Evolutionary conservation across 1,284 basidiomycete genomes (phyloP), one percentile per base, ranked within the genome.

Genomic region (Ganoderma sp.): DNA sequence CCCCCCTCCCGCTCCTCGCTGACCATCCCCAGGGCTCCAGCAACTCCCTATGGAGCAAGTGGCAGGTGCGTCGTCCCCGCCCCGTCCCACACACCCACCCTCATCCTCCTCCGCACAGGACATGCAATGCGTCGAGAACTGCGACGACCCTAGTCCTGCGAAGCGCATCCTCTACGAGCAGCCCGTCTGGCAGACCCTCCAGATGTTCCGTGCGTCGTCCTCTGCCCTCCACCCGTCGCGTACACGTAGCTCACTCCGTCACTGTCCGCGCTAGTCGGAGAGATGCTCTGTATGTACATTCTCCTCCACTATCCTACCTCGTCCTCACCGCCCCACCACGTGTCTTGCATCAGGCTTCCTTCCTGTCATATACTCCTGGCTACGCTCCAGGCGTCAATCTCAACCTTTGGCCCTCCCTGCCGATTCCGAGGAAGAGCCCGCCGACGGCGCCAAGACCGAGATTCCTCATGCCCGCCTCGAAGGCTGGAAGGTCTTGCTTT

Each of bases 41-140:
- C 77, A 94, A 94, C 78, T 93, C 91, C 5, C 82, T 94, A 52
- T 94, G 90, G 90, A 86, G 84, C 78, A 94, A 94, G 79, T 93
- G 86, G 85, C 91, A 93, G 90, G 90, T 82, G 72, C 74, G 83
- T 61, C 52, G 39, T 22, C 12, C 48, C 48, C 48, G 10, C 48
- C 41, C 56, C 65, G n/a, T 66, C 67, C 41, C 60, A 41, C 63
- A 34, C 68, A 69, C 73, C 39, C 64, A 71, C 65, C 22, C 69
- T 66, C 57, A 57, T 65, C 67, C 37, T 59, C 68, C 67, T 39
- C 61, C 71, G 59, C 54, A 22, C 74, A 95, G 90, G 95, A 97
- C 78, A 96, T 95, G 92, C 93, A 96, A 89, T 97, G 95, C 76
- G 95, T 97, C 65, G 95, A 96, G 85, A 92, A 96, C 79, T 97